Evolutionary conservation across 345 rosid genomes (phyloP).

Genomic region (Salix exigua): DNA sequence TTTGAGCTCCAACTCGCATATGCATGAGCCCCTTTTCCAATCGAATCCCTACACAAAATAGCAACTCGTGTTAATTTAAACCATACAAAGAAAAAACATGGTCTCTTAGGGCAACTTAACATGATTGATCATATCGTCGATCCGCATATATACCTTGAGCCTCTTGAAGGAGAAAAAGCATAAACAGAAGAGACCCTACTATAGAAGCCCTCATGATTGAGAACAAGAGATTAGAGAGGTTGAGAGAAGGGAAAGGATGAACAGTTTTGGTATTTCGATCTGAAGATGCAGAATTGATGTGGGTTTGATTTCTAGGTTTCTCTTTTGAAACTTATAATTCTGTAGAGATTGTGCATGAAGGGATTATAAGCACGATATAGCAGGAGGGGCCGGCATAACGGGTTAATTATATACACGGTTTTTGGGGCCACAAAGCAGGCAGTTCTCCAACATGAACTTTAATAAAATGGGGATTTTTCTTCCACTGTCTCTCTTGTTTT

Average conservation of each 20-base stretch:
- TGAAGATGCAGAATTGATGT: not conserved
- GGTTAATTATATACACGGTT: not conserved
- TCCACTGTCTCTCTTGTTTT: constrained; percentile 21
- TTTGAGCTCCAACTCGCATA: constrained; percentile 11
- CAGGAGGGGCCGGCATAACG: not conserved
- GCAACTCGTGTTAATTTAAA: not conserved
- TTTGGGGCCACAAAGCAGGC: not conserved
- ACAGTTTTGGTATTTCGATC: not conserved
- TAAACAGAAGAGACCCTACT: constrained; percentile 8
- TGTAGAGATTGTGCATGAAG: not conserved
- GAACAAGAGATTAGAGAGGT: not conserved
- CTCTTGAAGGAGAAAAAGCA: not conserved
- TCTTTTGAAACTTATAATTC: constrained; percentile 3
- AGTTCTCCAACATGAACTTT: constrained; percentile 5
- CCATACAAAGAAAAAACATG: not conserved
- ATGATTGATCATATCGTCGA: not conserved
- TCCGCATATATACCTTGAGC: constrained; percentile 13
- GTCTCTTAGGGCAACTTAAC: not conserved
- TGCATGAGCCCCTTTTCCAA: constrained; percentile 17
- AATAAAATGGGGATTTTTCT: not conserved
- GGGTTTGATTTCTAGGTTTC: not conserved
- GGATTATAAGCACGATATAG: not conserved
- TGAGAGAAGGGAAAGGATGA: not conserved
- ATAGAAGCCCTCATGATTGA: constrained; percentile 10
- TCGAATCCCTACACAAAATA: constrained; percentile 9